These are phyloP conservation scores for Sequoiadendron giganteum DNA, from an alignment of 75 land plant species.

Conservation along the genomic window DNA sequence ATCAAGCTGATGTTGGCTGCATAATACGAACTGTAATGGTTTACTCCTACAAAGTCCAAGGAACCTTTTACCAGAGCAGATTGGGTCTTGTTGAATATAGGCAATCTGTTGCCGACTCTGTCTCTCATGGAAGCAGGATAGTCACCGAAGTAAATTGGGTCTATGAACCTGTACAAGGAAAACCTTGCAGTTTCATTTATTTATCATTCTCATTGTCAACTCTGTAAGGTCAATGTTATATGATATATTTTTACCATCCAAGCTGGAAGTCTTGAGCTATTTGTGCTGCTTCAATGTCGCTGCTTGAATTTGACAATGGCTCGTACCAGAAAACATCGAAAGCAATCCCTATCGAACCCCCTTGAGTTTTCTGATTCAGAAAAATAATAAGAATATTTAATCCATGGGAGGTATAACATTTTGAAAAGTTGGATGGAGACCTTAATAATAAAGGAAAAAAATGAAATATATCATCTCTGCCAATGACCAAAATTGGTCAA, in stretches of 20 bases:
- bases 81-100: conserved; percentile 16
- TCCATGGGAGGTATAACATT: background rate
- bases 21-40: conserved; percentile 29
- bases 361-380: conserved; percentile 10
- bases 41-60: conserved; percentile 31
- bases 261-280: conserved; percentile 26
- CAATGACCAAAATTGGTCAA: too few species aligned
- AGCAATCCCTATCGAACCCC: conserved; percentile 27
- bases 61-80: conserved; percentile 10
- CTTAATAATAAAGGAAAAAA: background rate
- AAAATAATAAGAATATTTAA: background rate
- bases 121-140: conserved; percentile 22
- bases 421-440: background rate
- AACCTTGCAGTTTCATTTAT: background rate
- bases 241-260: conserved; percentile 24
- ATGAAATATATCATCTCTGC: background rate
- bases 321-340: conserved; percentile 31
- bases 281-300: conserved; percentile 25
- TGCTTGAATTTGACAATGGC: conserved; percentile 17
- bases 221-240: background rate
- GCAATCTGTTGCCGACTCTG: conserved; percentile 18
- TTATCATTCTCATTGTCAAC: background rate
- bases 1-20: conserved; percentile 16
- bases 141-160: conserved; percentile 23
- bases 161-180: conserved; percentile 17